Conservation (phyloP, 345 rosid species). For the Brassica napus region DNA sequence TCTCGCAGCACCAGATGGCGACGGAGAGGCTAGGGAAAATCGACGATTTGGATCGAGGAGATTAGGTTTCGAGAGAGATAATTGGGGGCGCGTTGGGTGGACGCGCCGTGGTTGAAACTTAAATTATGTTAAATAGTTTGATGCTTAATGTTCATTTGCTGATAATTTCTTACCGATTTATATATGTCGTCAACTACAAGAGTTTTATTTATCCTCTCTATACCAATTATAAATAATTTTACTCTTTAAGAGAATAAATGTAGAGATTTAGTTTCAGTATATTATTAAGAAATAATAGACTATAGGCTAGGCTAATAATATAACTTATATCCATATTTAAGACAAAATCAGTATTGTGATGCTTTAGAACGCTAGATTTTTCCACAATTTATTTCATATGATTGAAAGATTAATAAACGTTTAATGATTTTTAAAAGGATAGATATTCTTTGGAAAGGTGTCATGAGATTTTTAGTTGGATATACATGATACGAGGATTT, state of each 20-base stretch:
- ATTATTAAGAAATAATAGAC: not conserved
- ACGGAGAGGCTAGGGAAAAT: not conserved
- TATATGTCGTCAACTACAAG: not conserved
- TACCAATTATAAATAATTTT: not conserved
- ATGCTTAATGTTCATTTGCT: not conserved
- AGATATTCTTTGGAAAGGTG: slow-evolving; percentile 27
- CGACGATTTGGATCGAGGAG: not conserved
- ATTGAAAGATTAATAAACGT: slow-evolving; percentile 8
- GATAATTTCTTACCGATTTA: not conserved
- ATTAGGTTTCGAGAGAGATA: not conserved
- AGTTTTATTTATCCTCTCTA: not conserved
- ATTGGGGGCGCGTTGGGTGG: not conserved
- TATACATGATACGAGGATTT: slow-evolving; percentile 21
- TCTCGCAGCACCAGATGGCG: not conserved
- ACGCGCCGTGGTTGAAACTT: not conserved
- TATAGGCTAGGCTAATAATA: not conserved
- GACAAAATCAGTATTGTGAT: slow-evolving; percentile 11
- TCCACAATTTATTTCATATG: slow-evolving; percentile 4
- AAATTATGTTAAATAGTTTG: not conserved
- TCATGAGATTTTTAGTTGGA: slow-evolving; percentile 13
- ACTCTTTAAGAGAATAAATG: not conserved
- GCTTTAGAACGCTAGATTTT: slow-evolving; percentile 24
- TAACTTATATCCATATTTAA: not conserved
- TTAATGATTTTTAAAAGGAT: slow-evolving; percentile 4
- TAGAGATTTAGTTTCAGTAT: not conserved